A percentile compares a stretch with the other conserved stretches of the same genome.
These are phyloP conservation scores for Thecamonas trahens DNA, from an alignment of 78 protist species.

Conservation along the genomic window DNA sequence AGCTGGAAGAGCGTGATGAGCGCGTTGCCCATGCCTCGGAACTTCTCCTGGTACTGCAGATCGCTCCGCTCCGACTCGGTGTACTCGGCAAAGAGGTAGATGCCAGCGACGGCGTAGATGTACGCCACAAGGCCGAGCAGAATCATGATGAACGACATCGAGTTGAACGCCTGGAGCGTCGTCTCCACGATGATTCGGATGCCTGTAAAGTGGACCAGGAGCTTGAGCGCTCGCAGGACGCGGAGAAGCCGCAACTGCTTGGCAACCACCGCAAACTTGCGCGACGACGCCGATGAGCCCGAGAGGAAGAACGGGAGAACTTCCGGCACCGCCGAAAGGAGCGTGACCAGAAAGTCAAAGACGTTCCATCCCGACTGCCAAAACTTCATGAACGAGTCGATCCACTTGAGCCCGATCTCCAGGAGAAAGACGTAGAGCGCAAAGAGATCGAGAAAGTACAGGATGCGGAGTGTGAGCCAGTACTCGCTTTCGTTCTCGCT, in stretches of 20 bases:
- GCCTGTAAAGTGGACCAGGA: too few species aligned
- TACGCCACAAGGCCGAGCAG: background rate
- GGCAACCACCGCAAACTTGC: too few species aligned
- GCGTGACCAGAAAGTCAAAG: slow-evolving; percentile 4
- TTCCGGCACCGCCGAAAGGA: too few species aligned
- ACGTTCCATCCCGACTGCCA: slow-evolving; percentile 1
- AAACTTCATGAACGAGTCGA: background rate
- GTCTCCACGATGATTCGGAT: slow-evolving; percentile 7
- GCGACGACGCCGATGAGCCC: too few species aligned
- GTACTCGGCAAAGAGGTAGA: background rate
- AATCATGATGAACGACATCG: background rate
- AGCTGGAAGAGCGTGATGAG: slow-evolving; percentile 7
- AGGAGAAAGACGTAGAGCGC: background rate
- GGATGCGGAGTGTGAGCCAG: too few species aligned
- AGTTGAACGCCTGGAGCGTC: background rate
- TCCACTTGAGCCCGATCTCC: background rate
- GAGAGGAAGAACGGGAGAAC: too few species aligned
- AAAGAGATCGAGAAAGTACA: too few species aligned
- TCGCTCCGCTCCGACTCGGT: background rate
- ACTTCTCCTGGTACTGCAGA: slow-evolving; percentile 1
- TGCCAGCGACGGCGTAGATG: background rate
- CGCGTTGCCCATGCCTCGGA: background rate
- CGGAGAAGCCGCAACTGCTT: too few species aligned
- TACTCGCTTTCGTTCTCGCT: too few species aligned
- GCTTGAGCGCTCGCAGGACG: background rate